Evolutionary conservation across 1,284 basidiomycete species (phyloP), one percentile per base, ranked within the genome.

Genomic region (Coniophora puteana): DNA sequence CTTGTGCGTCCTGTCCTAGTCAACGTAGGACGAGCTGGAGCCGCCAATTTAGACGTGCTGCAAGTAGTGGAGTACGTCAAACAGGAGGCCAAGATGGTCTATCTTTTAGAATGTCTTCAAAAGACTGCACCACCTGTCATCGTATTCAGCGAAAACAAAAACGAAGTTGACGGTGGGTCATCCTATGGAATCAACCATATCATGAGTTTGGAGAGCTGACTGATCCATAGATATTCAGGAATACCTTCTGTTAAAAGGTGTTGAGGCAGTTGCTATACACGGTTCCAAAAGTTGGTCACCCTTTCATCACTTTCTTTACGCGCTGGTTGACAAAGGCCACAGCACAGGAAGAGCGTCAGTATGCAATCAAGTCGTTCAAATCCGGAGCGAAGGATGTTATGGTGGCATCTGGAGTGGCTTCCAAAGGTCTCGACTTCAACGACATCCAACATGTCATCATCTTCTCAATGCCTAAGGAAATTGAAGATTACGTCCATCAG

Each of bases 21-120:
- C 52, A 98, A 99, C 58, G 95, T 98, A 30, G 96, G 96, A 25
- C 86, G 96, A 57, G 95, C 96, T 1, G 96, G 96, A 58, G 96
- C 96, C 8, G 96, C 96, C 26, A 96, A 94, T 62, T 68, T 99
- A 62, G 94, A 98, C 58, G 92, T 99, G 10, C 74, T 99, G 30
- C 96, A 99, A 58, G 90, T 97, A 36, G 93, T 99, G 17, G 96
- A 99, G 65, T 98, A 96, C 55, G 96, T 99, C 51, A 97, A 98
- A 65, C 93, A 95, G 57, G 96, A 99, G 64, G 94, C 95, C 1
- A 99, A 99, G 67, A 98, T 99, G 95, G 93, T 98, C 0, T 98
- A 98, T 60, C 76, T 99, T 12, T 72, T 99, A 33, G 96, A 99
- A 63, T 96, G 93, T 62, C 65, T 99, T 45, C 96, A 99, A 61